Base-by-base conservation (phyloP, 176 grass and related monocot genomes). In the Hordeum marinum region DNA sequence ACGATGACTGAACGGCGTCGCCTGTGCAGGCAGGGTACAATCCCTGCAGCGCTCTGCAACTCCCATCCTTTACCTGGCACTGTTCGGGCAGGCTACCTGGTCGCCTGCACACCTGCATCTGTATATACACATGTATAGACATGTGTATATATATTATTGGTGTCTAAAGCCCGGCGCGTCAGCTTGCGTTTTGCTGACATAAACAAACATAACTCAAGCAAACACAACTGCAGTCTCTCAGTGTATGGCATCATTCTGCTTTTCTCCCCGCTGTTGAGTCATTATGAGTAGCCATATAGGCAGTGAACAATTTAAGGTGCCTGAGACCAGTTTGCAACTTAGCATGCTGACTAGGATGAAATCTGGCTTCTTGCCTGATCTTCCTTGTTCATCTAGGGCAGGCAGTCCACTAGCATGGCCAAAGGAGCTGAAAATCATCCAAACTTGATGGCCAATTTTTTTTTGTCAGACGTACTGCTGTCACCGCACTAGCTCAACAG, bases 61-160 rank as follows among this genome's bases (percentile, higher is more conserved):
- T 60, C 67, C 63, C 63, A 70, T 79, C 74, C 71, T 78, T 77
- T 52, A 52, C 48, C 73, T 85, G 83, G 73, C 72, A 77, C 79
- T 82, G 43, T 75, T 66, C 78, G n/a, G 66, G 29, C 57, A 45
- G 55, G 55, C 21, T 81, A 80, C 66, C 84, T 80, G 77, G 85
- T 74, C 85, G n/a, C 23, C 34, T 87, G 24, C 61, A 80, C 42
- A 3, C 15, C 15, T 52, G 15, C 18, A 52, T 21, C n/a, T 40
- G 68, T 74, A 64, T 46, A 37, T 45, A 84, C 62, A 52, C 20
- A 80, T 76, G 39, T 71, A 71, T 39, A 71, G 37, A n/a, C n/a
- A 72, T 42, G 35, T 68, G 3, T 73, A 73, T 18, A 17, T 63
- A 57, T 45, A 75, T 85, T 85, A 24, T 42, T 45, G 26, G 48